A percentile compares a stretch with the other conserved stretches of the same genome.
phyloP scores from a whole-genome alignment of 192 early-diverging fungal species.

The Dispira simplex region DNA sequence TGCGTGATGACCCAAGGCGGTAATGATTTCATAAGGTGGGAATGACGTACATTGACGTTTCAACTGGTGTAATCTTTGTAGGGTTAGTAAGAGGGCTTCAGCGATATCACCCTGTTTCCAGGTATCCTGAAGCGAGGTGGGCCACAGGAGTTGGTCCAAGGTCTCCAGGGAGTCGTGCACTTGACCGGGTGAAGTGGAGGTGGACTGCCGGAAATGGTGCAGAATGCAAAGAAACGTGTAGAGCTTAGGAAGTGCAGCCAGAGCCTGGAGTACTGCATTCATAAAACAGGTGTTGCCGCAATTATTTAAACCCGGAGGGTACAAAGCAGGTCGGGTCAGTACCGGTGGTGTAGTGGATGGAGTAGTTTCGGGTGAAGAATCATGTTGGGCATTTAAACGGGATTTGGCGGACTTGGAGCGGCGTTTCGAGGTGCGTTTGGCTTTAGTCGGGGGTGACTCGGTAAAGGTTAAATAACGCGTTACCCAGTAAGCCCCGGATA shows the following conservation, averaged over 20 bases:
- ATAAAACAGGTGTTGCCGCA: slow-evolving; percentile 82
- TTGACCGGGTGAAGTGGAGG: too few relatives aligned
- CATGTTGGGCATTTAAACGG: too few relatives aligned
- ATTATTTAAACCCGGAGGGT: slow-evolving; percentile 56
- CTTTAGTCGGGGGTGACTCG: too few relatives aligned
- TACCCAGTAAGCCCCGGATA: too few relatives aligned
- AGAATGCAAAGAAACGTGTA: slow-evolving; percentile 15
- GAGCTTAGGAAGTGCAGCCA: slow-evolving; percentile 14
- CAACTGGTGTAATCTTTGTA: slow-evolving; percentile 18
- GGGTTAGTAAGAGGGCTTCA: slow-evolving; percentile 11
- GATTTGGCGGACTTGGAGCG: too few relatives aligned
- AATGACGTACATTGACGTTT: slow-evolving; percentile 18
- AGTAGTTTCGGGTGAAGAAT: too few relatives aligned
- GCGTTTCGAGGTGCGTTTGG: too few relatives aligned
- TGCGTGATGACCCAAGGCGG: slow-evolving; percentile 30
- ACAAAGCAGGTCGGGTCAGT: not conserved
- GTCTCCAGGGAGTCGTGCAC: too few relatives aligned
- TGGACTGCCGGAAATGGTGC: slow-evolving; percentile 2
- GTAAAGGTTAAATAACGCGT: too few relatives aligned
- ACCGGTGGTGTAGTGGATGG: too few relatives aligned
- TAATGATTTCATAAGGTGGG: slow-evolving; percentile 26
- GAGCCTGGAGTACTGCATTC: slow-evolving; percentile 50
- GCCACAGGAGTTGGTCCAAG: too few relatives aligned
- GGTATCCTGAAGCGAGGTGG: not conserved
- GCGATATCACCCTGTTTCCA: slow-evolving; percentile 17